phyloP scores from a whole-genome alignment of 2,329 filamentous ascomycete species.

The Hyphodiscus sp. region DNA sequence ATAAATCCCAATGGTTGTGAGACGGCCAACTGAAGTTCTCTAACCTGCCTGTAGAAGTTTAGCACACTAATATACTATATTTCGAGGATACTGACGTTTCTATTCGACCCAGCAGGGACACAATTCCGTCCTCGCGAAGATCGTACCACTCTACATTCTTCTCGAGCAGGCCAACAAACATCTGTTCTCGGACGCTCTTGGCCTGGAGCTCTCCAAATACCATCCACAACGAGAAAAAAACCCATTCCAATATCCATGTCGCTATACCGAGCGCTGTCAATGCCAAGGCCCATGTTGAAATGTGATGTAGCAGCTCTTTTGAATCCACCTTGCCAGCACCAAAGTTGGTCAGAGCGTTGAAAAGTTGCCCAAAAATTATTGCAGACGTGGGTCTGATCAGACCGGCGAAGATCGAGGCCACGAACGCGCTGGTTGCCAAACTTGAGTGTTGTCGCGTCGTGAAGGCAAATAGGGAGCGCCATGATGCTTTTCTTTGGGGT shows the following conservation, averaged over 20 bases:
- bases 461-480: conserved; percentile 59
- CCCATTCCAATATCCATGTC: conserved; percentile 61
- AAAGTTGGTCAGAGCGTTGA: conserved; percentile 62
- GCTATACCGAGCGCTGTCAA: conserved; percentile 56
- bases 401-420: conserved; percentile 53
- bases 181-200: conserved; percentile 50
- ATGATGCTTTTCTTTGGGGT: conserved; percentile 16
- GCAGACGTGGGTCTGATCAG: conserved; percentile 59
- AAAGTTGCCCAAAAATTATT: conserved; percentile 67
- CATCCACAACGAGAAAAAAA: conserved; percentile 66
- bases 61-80: conserved; percentile 1
- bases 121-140: conserved; percentile 60
- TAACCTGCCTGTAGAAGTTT: conserved; percentile 56
- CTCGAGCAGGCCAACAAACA: conserved; percentile 64
- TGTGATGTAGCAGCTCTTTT: conserved; percentile 44
- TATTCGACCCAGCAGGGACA: conserved; percentile 62
- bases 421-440: conserved; percentile 46
- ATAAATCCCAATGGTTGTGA: conserved; percentile 74
- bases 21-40: conserved; percentile 73
- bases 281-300: conserved; percentile 55
- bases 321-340: conserved; percentile 47
- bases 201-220: conserved; percentile 78
- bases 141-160: conserved; percentile 84
- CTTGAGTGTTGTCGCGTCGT: conserved; percentile 54
- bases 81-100: conserved; percentile 56